Percentiles rank a stretch among this genome's conserved stretches.
Evolutionary conservation across 148 eudicot genomes (phyloP).

Genomic region (Vaccinium corymbosum): DNA sequence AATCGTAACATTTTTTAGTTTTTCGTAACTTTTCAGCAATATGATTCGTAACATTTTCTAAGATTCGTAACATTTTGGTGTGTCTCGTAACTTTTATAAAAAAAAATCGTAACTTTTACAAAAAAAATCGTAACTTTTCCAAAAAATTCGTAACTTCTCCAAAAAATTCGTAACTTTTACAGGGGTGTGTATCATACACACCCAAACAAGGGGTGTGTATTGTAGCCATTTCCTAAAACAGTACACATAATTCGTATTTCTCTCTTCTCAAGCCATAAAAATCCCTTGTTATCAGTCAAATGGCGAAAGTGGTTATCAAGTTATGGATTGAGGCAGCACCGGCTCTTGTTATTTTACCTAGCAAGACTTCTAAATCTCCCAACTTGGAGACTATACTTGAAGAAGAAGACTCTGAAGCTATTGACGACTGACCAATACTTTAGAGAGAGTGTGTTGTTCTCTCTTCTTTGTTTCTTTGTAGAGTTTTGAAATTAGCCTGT

Average conservation of each 20-base stretch:
- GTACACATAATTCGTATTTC: background rate
- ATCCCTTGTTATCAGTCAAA: background rate
- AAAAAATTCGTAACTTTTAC: too few species aligned
- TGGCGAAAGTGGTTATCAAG: background rate
- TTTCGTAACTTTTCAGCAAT: too few species aligned
- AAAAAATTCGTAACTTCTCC: too few species aligned
- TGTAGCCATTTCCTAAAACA: too few species aligned
- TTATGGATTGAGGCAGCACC: background rate
- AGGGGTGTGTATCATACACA: too few species aligned
- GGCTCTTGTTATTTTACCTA: background rate
- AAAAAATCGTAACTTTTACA: too few species aligned
- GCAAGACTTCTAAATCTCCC: background rate
- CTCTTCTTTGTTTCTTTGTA: background rate
- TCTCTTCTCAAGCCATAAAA: background rate
- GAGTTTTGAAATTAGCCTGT: background rate
- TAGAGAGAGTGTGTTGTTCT: background rate
- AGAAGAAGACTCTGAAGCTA: background rate
- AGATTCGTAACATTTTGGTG: too few species aligned
- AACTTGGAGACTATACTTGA: slow-evolving; percentile 1
- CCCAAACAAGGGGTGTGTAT: too few species aligned
- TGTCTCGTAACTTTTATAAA: too few species aligned
- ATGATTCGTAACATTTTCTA: too few species aligned
- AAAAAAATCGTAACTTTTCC: too few species aligned
- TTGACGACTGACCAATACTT: background rate
- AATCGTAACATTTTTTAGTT: too few species aligned